Base-by-base conservation (phyloP, 805 yeast species). In the Kuraishia floccosa region DNA sequence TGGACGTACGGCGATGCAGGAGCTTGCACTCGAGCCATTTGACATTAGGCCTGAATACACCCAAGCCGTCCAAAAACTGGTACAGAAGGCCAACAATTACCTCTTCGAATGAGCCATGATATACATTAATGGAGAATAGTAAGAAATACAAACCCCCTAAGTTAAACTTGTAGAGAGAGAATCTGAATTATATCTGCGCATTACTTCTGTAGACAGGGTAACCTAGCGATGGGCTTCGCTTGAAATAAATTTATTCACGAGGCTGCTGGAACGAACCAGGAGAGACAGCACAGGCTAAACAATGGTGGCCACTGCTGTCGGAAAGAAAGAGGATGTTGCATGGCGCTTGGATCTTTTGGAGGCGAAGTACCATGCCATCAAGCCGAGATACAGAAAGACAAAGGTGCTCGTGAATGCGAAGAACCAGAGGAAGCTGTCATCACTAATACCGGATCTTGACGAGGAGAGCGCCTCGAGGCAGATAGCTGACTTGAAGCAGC, bases 301-400 rank as follows among this genome's bases (percentile, higher is more conserved):
- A n/a, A n/a, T n/a, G n/a, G n/a, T n/a, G n/a, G n/a, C n/a, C n/a
- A n/a, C n/a, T n/a, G n/a, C n/a, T n/a, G n/a, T n/a, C n/a, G 22
- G 10, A 19, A 48, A 44, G 33, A 58, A 57, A 39, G 62, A 61
- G 32, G 66, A 63, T 36, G 49, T 51, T 22, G 38, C 63, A 27
- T 71, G 76, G 72, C 65, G 65, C 40, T 50, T 76, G 27, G 83
- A 76, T 42, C 47, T 73, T 17, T 50, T 76, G 23, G 80, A 76
- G 40, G 57, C 60, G 24, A 64, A 66, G 42, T 71, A 57, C 50
- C 45, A 60, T 19, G 44, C 54, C 5, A 41, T 54, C 17, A 43
- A 51, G 13, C 68, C 76, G 1, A 53, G 81, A 35, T 72, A 58
- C 43, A 54, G 62, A 1, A 59, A 61, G 29, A 72, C 80, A 3